Conservation (phyloP, 306 rosid genomes). For the Luffa acutangula region DNA sequence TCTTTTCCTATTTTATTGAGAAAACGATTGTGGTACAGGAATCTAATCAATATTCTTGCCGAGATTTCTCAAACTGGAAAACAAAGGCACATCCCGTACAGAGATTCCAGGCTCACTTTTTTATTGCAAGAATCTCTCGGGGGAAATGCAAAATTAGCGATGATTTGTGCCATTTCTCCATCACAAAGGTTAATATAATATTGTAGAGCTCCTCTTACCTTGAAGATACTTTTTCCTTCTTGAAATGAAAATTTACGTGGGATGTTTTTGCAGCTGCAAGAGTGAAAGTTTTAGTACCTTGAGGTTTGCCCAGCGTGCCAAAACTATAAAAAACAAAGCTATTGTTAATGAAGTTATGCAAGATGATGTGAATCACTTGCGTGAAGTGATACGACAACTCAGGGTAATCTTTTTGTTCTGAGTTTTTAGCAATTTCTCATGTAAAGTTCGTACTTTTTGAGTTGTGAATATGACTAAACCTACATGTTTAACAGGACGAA, state of each 20-base stretch:
- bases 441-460: slow-evolving; percentile 7
- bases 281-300: slow-evolving; percentile 94
- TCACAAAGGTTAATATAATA: slow-evolving; percentile 60
- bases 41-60: slow-evolving; percentile 95
- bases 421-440: slow-evolving; percentile 12
- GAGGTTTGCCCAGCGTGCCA: slow-evolving; percentile 97
- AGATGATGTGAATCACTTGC: slow-evolving; percentile 78
- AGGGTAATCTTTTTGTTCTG: slow-evolving; percentile 44
- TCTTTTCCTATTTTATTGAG: slow-evolving; percentile 5
- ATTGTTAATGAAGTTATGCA: slow-evolving; percentile 90
- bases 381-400: slow-evolving; percentile 83
- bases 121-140: slow-evolving; percentile 97
- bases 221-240: slow-evolving; percentile 6
- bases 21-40: slow-evolving; percentile 49
- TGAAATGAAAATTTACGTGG: slow-evolving; percentile 15
- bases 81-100: slow-evolving; percentile 93
- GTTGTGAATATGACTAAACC: slow-evolving; percentile 15
- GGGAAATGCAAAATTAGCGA: slow-evolving; percentile 97
- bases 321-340: slow-evolving; percentile 96
- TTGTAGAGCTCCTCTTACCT: slow-evolving; percentile 10
- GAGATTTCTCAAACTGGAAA: slow-evolving; percentile 98
- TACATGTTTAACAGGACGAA: slow-evolving; percentile 60
- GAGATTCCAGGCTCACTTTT: slow-evolving; percentile 95
- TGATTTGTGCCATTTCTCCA: slow-evolving; percentile 98
- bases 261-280: slow-evolving; percentile 57